Evolutionary conservation across 805 yeast genomes (phyloP).

Genomic region (Kodamaea kaohsiungensis): DNA sequence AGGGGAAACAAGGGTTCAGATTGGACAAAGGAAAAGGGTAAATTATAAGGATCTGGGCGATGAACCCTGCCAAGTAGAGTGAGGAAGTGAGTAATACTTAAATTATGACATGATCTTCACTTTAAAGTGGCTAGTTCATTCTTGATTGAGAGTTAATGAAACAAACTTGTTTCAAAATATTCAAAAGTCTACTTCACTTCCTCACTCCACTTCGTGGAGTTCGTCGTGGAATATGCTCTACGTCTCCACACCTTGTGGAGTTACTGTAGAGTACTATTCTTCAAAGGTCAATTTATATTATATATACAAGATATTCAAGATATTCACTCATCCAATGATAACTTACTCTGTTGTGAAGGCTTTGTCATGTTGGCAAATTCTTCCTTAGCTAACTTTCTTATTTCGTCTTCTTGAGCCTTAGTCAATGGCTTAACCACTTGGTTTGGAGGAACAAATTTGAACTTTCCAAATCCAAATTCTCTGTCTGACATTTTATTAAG

Average conservation of each 20-base stretch:
- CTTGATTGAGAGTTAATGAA: too few relatives aligned
- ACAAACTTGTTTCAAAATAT: too few relatives aligned
- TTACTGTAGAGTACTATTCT: too few relatives aligned
- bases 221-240: not conserved
- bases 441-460: constrained; percentile 80
- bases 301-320: not conserved
- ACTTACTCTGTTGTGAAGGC: constrained; percentile 58
- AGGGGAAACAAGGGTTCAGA: constrained; percentile 37
- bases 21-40: constrained; percentile 28
- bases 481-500: constrained; percentile 83
- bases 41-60: constrained; percentile 3
- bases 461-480: constrained; percentile 90
- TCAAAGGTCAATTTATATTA: not conserved
- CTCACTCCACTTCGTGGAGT: not conserved
- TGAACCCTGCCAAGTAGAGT: not conserved
- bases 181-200: not conserved
- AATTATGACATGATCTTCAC: not conserved
- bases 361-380: constrained; percentile 53
- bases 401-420: constrained; percentile 57
- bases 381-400: constrained; percentile 50
- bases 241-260: too few relatives aligned
- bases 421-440: constrained; percentile 74
- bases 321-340: constrained; percentile 42
- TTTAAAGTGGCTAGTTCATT: not conserved
- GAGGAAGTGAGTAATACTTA: not conserved